Evolutionary conservation across 352 stramenopile genomes (phyloP).

Genomic region (Phytopythium delawarense): DNA sequence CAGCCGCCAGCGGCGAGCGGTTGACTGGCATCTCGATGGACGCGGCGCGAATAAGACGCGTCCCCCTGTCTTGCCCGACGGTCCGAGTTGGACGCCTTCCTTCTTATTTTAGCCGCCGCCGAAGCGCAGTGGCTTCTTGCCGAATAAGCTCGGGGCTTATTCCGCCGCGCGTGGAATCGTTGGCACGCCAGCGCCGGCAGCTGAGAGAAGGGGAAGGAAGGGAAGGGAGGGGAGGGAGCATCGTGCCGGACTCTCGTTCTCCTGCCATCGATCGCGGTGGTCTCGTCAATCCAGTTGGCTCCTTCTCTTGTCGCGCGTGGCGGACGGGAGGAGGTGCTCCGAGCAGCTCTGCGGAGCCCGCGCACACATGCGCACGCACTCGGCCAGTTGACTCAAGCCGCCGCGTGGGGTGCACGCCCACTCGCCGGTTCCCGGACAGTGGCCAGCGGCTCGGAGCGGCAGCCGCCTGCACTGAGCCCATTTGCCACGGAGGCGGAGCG

Average conservation of each 20-base stretch:
- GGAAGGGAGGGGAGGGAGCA: too few relatives aligned
- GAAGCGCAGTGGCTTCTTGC: not conserved
- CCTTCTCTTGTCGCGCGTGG: not conserved
- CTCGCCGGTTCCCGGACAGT: not conserved
- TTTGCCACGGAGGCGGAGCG: not conserved
- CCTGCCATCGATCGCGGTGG: not conserved
- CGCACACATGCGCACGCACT: not conserved
- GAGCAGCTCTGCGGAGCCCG: not conserved
- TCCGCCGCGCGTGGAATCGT: too few relatives aligned
- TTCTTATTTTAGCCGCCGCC: not conserved
- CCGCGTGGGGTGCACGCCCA: not conserved
- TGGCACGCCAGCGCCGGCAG: too few relatives aligned
- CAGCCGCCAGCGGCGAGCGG: too few relatives aligned
- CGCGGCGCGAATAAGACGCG: conserved; percentile 1
- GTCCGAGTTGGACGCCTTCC: not conserved
- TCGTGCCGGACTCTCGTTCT: too few relatives aligned
- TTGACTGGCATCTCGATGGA: not conserved
- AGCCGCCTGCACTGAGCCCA: not conserved
- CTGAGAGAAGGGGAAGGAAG: too few relatives aligned
- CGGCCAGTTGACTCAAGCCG: not conserved
- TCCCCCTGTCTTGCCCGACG: not conserved
- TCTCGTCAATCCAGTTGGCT: not conserved
- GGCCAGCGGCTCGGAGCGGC: not conserved
- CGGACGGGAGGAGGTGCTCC: too few relatives aligned
- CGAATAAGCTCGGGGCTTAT: not conserved